Conservation (phyloP, 208 protist species). For the Porcisia hertigi region DNA sequence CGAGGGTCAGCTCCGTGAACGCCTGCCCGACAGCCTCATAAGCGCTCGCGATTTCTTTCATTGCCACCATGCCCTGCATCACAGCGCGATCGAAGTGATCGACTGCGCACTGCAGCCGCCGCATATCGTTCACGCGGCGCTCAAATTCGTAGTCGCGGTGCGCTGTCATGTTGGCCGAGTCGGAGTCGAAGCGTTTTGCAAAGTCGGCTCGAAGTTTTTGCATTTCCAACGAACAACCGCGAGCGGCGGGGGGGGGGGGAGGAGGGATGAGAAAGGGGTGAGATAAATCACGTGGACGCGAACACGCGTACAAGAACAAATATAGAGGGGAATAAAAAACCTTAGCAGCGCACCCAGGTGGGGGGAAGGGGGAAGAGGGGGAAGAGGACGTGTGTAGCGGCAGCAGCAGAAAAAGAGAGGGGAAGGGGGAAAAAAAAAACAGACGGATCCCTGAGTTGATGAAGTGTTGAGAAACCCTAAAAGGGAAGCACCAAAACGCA, state of each 20-base stretch:
- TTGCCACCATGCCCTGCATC: slow-evolving; percentile 59
- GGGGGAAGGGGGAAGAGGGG: too few species aligned
- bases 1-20: slow-evolving; percentile 58
- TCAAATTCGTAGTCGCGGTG: slow-evolving; percentile 66
- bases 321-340: not conserved
- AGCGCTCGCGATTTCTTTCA: slow-evolving; percentile 67
- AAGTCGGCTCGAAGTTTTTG: slow-evolving; percentile 33
- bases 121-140: slow-evolving; percentile 42
- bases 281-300: too few species aligned
- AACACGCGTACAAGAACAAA: not conserved
- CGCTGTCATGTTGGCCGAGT: slow-evolving; percentile 27
- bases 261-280: too few species aligned
- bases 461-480: too few species aligned
- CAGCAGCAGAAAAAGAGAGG: too few species aligned
- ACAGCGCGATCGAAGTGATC: slow-evolving; percentile 55
- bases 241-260: too few species aligned
- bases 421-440: too few species aligned
- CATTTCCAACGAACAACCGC: not conserved
- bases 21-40: slow-evolving; percentile 61
- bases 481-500: too few species aligned
- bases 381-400: too few species aligned
- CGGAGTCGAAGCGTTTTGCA: slow-evolving; percentile 25
- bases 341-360: too few species aligned
- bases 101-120: slow-evolving; percentile 44
- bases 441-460: too few species aligned